phyloP scores from a whole-genome alignment of 164 flowering plant species.

The Magnolia changhungtana region DNA sequence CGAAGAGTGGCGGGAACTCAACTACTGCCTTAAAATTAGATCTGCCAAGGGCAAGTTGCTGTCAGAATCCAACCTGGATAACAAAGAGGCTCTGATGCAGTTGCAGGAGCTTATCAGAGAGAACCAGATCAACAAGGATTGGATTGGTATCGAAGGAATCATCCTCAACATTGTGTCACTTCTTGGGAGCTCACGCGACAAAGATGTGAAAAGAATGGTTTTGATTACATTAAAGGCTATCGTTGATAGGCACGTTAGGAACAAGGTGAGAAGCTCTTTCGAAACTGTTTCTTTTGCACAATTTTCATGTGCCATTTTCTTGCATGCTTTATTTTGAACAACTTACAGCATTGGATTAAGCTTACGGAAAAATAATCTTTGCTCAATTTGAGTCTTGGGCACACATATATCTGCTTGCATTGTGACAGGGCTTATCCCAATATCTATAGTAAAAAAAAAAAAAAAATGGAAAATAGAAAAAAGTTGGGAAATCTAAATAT shows the following conservation, averaged over 20 bases:
- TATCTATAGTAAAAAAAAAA: too few species aligned
- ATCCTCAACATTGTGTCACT: constrained; percentile 34
- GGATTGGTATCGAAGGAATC: constrained; percentile 65
- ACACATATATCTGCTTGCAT: not conserved
- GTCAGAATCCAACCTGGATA: constrained; percentile 26
- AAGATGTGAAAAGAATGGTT: constrained; percentile 36
- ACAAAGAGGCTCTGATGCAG: constrained; percentile 45
- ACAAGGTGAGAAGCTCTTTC: constrained; percentile 44
- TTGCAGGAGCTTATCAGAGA: constrained; percentile 52
- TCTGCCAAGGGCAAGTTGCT: constrained; percentile 40
- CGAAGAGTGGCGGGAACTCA: constrained; percentile 77
- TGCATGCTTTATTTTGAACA: not conserved
- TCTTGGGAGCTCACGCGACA: constrained; percentile 41
- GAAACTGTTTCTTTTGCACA: not conserved
- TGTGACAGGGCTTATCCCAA: too few species aligned
- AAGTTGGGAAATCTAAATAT: too few species aligned
- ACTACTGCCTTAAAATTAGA: constrained; percentile 58
- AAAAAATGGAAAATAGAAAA: too few species aligned
- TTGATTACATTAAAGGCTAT: constrained; percentile 39
- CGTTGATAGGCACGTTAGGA: constrained; percentile 51
- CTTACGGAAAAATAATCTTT: not conserved
- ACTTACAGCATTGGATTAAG: too few species aligned
- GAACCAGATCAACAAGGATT: constrained; percentile 60
- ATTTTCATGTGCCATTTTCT: not conserved
- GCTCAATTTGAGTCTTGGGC: not conserved